Base-by-base conservation (phyloP, 2,329 filamentous ascomycete genomes). In the Neoarthrinium moseri region DNA sequence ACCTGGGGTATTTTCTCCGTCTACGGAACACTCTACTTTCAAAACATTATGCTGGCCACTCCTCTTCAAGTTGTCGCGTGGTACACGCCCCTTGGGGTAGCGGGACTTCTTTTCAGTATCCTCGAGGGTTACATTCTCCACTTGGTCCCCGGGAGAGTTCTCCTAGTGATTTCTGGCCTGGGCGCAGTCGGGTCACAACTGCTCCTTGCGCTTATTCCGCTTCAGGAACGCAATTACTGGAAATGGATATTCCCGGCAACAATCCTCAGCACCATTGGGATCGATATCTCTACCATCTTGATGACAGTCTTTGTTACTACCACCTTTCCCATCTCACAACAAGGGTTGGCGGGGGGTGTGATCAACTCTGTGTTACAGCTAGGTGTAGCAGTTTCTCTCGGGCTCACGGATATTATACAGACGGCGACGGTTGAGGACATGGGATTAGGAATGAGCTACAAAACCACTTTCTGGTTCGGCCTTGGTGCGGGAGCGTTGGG, bases 291-390 rank as follows among this genome's bases (percentile, higher is more conserved):
- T 8, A 91, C 85, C 67, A 89, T 86, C 57, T 77, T 91, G 2
- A 80, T 83, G 17, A 90, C 87, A 56, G 78, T 91, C 48, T 91
- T 88, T 64, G 86, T 89, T 61, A 90, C 86, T 0, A 90, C 86
- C 0, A 79, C 78, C 12, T 71, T 91, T 50, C 85, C 87, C 33
- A 20, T 18, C 7, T 10, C 33, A 5, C 33, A 35, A 13, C 33
- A 35, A 13, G 33, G 33, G 8, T 18, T 35, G 6, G 33, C 33
- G 5, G 33, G 33, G 11, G 33, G 33, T 20, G 33, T 35, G 17
- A 35, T 35, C 18, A 35, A 35, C 33, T 35, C 33, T 17, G 33
- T 35, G 10, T 20, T 35, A 5, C 33, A 35, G 17, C 33, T 35
- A 5, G 33, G 33, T 20, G 33, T 35, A 5, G 33, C 33, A 12